Base-by-base conservation (phyloP, 1,284 basidiomycete species). In the Cryptococcus hybrid region DNA sequence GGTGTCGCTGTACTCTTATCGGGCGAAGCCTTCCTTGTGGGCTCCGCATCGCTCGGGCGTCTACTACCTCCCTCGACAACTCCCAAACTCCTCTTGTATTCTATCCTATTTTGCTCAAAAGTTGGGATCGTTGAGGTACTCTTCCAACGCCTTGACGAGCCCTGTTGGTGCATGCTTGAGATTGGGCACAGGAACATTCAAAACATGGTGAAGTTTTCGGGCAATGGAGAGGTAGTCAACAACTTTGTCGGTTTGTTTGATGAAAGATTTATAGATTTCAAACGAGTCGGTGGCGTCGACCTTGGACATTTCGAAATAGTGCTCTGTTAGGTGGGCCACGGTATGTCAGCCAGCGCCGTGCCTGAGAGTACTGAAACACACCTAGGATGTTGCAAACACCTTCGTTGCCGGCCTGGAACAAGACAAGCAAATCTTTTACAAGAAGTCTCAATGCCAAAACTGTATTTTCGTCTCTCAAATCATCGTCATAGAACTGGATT, bases 241-340 rank as follows among this genome's bases (percentile, higher is more conserved):
- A 2, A 98, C 93, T 52, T 83, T 84, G 73, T 98, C 93, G 0
- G 95, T 94, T 75, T 99, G 92, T 60, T 86, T 87, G 79, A 93
- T 96, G 78, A 99, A 99, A 61, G 88, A 85, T 58, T 92, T 90
- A 80, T 99, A 99, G 61, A 98, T 88, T 37, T 82, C 80, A 38
- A 99, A 84, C 2, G 96, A 89, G 40, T 89, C 86, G 54, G 85
- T 82, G 0, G 95, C 96, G 74, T 99, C 95, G 24, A 87, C 79
- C 65, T 90, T 88, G 3, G 92, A 92, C 96, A 99, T 99, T 73
- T 98, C 95, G 72, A 99, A 98, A 79, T 98, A 99, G 79, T 96
- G 90, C 73, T 98, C 96, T 90, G 55, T 2, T n/a, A 13, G 18
- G 24, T 24, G 24, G 24, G 24, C 24, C 24, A 24, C 24, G 24